A percentile compares a stretch with the other conserved stretches of the same genome.
These are phyloP conservation scores for Jamesozyma gamospora DNA, from an alignment of 805 yeast genomes.

Conservation along the genomic window DNA sequence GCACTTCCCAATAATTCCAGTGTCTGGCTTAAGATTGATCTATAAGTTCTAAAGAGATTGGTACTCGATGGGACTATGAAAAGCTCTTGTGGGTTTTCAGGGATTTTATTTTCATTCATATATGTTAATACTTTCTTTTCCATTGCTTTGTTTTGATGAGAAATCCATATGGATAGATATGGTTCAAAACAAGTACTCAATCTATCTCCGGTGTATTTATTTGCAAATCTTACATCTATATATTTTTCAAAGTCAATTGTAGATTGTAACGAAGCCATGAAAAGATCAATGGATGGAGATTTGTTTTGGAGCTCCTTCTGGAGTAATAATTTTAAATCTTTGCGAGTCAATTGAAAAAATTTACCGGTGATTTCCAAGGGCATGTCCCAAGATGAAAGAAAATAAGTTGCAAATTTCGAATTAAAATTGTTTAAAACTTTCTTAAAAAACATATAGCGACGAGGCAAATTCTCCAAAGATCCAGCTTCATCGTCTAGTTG, in stretches of 20 bases:
- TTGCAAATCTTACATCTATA: slow-evolving; percentile 53
- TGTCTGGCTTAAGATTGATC: slow-evolving; percentile 63
- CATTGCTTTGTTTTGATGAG: slow-evolving; percentile 63
- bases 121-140: slow-evolving; percentile 56
- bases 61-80: slow-evolving; percentile 79
- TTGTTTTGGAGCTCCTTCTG: slow-evolving; percentile 33
- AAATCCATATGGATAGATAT: slow-evolving; percentile 74
- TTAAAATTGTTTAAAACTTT: slow-evolving; percentile 55
- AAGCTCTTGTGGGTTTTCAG: slow-evolving; percentile 40
- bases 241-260: slow-evolving; percentile 78
- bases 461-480: slow-evolving; percentile 70
- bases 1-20: slow-evolving; percentile 38
- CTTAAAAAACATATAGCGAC: slow-evolving; percentile 76
- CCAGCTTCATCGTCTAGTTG: slow-evolving; percentile 86
- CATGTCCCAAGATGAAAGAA: slow-evolving; percentile 68
- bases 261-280: slow-evolving; percentile 60
- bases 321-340: slow-evolving; percentile 51
- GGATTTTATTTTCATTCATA: slow-evolving; percentile 46
- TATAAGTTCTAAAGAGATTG: slow-evolving; percentile 70
- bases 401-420: slow-evolving; percentile 40
- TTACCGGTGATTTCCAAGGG: slow-evolving; percentile 46
- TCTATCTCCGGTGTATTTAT: slow-evolving; percentile 32
- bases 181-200: slow-evolving; percentile 75
- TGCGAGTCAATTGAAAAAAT: slow-evolving; percentile 61
- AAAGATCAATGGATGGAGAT: slow-evolving; percentile 46